These are phyloP conservation scores for Persicaria tinctoria DNA, from an alignment of 148 eudicot genomes.

Conservation along the genomic window DNA sequence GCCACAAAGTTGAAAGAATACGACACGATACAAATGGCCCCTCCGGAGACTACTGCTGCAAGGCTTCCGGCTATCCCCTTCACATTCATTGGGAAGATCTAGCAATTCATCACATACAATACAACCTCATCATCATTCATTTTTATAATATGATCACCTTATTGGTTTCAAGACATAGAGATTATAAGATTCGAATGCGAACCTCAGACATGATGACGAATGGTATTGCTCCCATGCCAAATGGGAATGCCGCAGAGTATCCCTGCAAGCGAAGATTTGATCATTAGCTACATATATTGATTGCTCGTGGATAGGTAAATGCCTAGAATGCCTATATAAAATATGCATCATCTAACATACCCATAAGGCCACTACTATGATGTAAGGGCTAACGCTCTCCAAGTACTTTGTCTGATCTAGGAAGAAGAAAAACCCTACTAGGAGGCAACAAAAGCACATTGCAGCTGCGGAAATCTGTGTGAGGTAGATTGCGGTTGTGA, in stretches of 20 bases:
- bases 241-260: conserved; percentile 14
- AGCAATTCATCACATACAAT: not conserved
- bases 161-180: too few relatives aligned
- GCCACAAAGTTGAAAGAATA: not conserved
- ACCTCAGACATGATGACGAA: conserved; percentile 35
- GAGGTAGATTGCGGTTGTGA: not conserved
- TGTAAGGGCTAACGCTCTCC: conserved; percentile 14
- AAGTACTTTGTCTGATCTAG: conserved; percentile 17
- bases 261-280: not conserved
- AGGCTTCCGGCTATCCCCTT: not conserved
- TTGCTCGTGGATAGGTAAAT: too few relatives aligned
- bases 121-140: not conserved
- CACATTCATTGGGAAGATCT: not conserved
- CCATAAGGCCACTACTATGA: conserved; percentile 22
- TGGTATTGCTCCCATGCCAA: conserved; percentile 35
- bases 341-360: not conserved
- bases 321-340: too few relatives aligned
- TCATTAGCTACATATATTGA: not conserved
- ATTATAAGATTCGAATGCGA: not conserved
- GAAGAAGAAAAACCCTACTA: conserved; percentile 14
- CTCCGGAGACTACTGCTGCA: not conserved
- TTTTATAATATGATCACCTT: too few relatives aligned
- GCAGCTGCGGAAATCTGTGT: conserved; percentile 29
- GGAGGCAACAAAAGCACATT: conserved; percentile 18
- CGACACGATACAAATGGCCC: not conserved